These are phyloP conservation scores for Tetrahymena elliotti DNA, from an alignment of 73 alveolate genomes.

Conservation along the genomic window DNA sequence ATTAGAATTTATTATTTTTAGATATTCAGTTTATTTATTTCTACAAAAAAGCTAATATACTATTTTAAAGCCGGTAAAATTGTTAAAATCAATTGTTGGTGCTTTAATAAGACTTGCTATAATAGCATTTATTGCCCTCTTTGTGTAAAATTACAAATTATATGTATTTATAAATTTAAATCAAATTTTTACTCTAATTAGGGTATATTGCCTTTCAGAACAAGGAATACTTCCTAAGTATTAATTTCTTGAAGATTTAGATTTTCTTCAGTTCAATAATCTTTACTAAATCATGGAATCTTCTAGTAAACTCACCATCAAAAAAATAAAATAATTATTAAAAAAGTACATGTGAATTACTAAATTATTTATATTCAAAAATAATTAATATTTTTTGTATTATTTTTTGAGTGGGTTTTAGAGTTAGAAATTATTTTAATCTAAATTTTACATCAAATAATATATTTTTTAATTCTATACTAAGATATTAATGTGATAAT, in stretches of 20 bases:
- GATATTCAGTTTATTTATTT: not conserved
- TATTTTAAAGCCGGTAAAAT: not conserved
- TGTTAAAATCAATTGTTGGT: not conserved
- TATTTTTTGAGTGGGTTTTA: not conserved
- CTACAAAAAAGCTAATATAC: not conserved
- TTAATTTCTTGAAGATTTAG: not conserved
- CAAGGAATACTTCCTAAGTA: not conserved
- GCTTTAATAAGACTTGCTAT: not conserved
- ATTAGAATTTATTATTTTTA: not conserved
- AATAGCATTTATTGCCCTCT: not conserved
- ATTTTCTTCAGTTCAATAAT: not conserved
- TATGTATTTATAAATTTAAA: not conserved
- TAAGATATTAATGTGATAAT: no score
- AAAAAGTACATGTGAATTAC: not conserved
- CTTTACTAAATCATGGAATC: not conserved
- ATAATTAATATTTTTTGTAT: no score
- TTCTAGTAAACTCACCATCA: not conserved
- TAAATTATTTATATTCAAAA: not conserved
- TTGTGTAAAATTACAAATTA: not conserved
- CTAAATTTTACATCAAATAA: no score
- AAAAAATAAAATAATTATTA: not conserved
- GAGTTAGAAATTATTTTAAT: no score
- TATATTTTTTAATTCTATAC: no score
- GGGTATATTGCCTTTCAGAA: not conserved
- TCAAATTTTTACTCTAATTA: not conserved